A percentile compares a stretch with the other conserved stretches of the same genome.
Evolutionary conservation across 2,329 filamentous ascomycete species (phyloP).

Genomic region (Aotearoamyces nothofagi): DNA sequence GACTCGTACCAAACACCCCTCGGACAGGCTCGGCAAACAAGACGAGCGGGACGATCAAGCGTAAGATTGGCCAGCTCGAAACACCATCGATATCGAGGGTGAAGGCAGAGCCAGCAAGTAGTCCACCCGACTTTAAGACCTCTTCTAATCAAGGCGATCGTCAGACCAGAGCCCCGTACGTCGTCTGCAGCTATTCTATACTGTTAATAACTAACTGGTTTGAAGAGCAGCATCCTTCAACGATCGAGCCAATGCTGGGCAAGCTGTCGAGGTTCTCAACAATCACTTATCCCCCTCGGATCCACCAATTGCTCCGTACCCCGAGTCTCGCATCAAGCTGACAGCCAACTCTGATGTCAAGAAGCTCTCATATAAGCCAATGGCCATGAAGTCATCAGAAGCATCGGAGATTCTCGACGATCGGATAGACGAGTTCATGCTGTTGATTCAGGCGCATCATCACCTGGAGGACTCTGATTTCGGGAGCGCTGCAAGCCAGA

Average conservation of each 20-base stretch:
- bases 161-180: constrained; percentile 3
- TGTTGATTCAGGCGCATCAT: constrained; percentile 60
- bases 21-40: constrained; percentile 15
- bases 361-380: constrained; percentile 80
- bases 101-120: constrained; percentile 27
- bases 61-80: constrained; percentile 21
- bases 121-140: constrained; percentile 28
- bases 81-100: constrained; percentile 32
- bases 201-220: too few species aligned
- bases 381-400: constrained; percentile 90
- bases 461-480: constrained; percentile 66
- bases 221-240: constrained; percentile 49
- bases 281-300: constrained; percentile 52
- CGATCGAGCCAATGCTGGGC: constrained; percentile 64
- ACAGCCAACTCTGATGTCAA: constrained; percentile 78
- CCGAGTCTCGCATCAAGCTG: constrained; percentile 68
- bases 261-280: constrained; percentile 74
- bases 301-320: constrained; percentile 53
- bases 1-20: constrained; percentile 50
- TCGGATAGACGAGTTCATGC: constrained; percentile 77
- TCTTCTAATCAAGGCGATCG: constrained; percentile 16
- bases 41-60: constrained; percentile 9
- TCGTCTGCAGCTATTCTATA: background rate
- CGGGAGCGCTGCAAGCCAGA: constrained; percentile 73
- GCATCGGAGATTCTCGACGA: constrained; percentile 89